Base-by-base conservation (phyloP, 345 rosid genomes). In the Bruguiera gymnorhiza region DNA sequence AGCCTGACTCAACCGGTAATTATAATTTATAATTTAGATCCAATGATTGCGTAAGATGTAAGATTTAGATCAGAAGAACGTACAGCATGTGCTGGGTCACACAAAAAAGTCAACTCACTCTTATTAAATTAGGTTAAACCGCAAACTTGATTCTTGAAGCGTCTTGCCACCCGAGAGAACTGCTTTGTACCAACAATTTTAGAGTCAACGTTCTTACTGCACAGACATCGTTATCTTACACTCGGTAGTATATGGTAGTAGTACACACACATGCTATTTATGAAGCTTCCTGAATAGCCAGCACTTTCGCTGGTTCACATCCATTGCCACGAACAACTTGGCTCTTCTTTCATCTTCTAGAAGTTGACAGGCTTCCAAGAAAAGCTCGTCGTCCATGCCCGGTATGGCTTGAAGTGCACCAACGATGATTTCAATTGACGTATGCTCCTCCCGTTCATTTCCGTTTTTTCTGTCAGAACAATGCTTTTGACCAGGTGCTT, bases 391-490 rank as follows among this genome's bases (percentile, higher is more conserved):
- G 8, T 83, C 79, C 86, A 81, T 81, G 37, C 69, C 85, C 2
- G 83, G 85, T 59, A 83, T 69, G 46, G 79, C 76, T 64, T 81
- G 83, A 65, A 85, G 86, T 46, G 89, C 83, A 62, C 75, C 76
- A 1, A 85, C 89, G 43, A 85, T 70, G 62, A 55, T 73, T 70
- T 85, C 81, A 4, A 85, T 74, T 23, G 84, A 76, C 66, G 75
- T 61, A 37, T 26, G 55, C 34, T 74, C 75, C 54, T 34, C 51
- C 52, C 56, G 75, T 56, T 51, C 8, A 18, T 10, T 30, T 4
- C 46, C 61, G 60, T 52, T 24, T 43, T 65, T 62, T 46, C 54
- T 70, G 50, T 26, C 37, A 34, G 46, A 18, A 59, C 9, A 20
- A 0, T 68, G 67, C 60, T 48, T 71, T 51, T 34, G 56, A 53